phyloP scores from a whole-genome alignment of 768 basidiomycete species.

The Pleurotus citrinopileatus region DNA sequence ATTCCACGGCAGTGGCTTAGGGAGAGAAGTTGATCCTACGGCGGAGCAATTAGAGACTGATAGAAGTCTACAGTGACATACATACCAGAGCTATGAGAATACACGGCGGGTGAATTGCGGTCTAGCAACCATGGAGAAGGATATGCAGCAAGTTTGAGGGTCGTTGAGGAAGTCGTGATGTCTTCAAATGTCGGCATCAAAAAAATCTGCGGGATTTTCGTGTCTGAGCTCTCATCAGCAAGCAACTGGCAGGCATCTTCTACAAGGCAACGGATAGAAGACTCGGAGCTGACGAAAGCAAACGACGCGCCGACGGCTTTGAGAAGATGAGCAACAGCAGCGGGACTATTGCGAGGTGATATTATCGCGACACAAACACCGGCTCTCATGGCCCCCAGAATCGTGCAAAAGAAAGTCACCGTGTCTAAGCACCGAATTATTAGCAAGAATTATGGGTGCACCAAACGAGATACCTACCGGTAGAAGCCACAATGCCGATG shows the following conservation, averaged over 20 bases:
- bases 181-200: background rate
- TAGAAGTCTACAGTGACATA: background rate
- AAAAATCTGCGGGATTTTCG: background rate
- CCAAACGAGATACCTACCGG: conserved; percentile 5
- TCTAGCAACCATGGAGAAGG: background rate
- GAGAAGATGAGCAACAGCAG: conserved; percentile 41
- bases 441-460: background rate
- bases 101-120: background rate
- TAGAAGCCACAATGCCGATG: conserved; percentile 14
- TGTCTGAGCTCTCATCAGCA: background rate
- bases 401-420: conserved; percentile 24
- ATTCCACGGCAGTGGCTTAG: conserved; percentile 14
- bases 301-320: conserved; percentile 10
- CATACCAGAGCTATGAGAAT: background rate
- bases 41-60: background rate
- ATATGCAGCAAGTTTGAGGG: background rate
- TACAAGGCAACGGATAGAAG: background rate
- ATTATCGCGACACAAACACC: conserved; percentile 29
- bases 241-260: background rate
- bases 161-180: background rate
- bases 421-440: conserved; percentile 22
- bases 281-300: conserved; percentile 23
- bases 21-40: conserved; percentile 13
- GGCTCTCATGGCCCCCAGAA: conserved; percentile 30
- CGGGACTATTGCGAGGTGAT: conserved; percentile 37